These are phyloP conservation scores for Lobosporangium transversale DNA, from an alignment of 192 early-diverging fungal genomes.

Conservation along the genomic window DNA sequence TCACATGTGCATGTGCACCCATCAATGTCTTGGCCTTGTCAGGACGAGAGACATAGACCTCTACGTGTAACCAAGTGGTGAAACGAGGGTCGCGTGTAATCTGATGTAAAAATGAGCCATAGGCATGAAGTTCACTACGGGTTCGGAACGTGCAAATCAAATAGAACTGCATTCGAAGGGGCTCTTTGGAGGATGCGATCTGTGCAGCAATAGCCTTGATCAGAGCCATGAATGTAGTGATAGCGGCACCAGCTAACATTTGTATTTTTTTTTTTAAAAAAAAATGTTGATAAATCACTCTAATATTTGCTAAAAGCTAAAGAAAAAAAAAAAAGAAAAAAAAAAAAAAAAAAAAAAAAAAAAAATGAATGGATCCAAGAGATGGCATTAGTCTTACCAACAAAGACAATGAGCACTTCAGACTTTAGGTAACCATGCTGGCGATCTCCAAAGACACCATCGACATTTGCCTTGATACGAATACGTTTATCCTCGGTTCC, in stretches of 20 bases:
- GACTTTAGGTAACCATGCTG: conserved; percentile 50
- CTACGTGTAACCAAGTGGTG: conserved; percentile 46
- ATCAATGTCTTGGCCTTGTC: conserved; percentile 36
- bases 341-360: not conserved
- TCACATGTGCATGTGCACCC: conserved; percentile 46
- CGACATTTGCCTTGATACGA: conserved; percentile 25
- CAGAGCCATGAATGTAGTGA: conserved; percentile 45
- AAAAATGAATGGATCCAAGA: not conserved
- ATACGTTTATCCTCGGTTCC: conserved; percentile 36
- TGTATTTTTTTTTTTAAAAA: no score
- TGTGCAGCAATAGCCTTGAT: conserved; percentile 49
- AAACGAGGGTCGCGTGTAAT: conserved; percentile 49
- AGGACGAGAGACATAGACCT: conserved; percentile 46
- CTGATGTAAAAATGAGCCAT: conserved; percentile 52
- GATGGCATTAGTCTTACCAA: conserved; percentile 40
- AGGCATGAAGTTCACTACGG: conserved; percentile 43
- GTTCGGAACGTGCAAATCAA: conserved; percentile 52
- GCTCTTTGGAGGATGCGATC: conserved; percentile 32
- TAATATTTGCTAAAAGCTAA: not conserved
- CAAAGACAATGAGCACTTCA: conserved; percentile 39
- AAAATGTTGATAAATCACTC: not conserved
- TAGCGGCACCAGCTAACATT: conserved; percentile 38
- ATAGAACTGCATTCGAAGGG: conserved; percentile 37
- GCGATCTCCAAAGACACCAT: conserved; percentile 52
- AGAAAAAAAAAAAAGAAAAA: not conserved